phyloP scores from a whole-genome alignment of 164 flowering plant species.

The Platanus orientalis region DNA sequence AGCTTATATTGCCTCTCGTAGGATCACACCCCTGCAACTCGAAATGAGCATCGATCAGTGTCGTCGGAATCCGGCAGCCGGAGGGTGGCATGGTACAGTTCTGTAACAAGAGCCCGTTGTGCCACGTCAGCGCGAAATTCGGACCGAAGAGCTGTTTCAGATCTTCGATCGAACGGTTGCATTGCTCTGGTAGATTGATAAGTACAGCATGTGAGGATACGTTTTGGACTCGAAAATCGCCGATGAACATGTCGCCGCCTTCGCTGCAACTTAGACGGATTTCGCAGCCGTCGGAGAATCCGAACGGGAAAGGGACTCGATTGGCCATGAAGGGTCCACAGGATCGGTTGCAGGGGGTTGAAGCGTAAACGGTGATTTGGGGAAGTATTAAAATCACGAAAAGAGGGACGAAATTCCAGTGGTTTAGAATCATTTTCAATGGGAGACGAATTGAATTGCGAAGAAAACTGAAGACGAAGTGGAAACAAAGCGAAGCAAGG shows the following conservation, averaged over 20 bases:
- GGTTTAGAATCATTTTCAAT: neutral
- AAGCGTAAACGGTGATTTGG: constrained; percentile 7
- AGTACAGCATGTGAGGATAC: constrained; percentile 27
- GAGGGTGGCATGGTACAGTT: constrained; percentile 29
- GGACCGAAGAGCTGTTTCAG: constrained; percentile 26
- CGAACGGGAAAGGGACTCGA: constrained; percentile 48
- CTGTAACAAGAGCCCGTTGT: constrained; percentile 52
- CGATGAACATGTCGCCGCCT: constrained; percentile 23
- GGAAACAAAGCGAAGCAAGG: neutral
- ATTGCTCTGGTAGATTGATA: constrained; percentile 35
- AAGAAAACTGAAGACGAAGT: neutral
- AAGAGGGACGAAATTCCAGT: neutral
- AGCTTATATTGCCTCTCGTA: constrained; percentile 25
- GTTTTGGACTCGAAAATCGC: constrained; percentile 36
- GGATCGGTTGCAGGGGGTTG: constrained; percentile 20
- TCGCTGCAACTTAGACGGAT: constrained; percentile 49
- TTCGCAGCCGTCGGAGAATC: constrained; percentile 55
- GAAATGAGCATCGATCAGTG: constrained; percentile 27
- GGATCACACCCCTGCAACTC: constrained; percentile 20
- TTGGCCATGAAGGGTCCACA: constrained; percentile 24
- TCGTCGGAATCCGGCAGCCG: constrained; percentile 33
- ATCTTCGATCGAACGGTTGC: constrained; percentile 42
- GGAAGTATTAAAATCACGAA: constrained; percentile 4
- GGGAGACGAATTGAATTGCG: neutral
- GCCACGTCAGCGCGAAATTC: constrained; percentile 45